Evolutionary conservation across 176 grass and related monocot genomes (phyloP), one percentile per base, ranked within the genome.

Genomic region (Carex scoparia): DNA sequence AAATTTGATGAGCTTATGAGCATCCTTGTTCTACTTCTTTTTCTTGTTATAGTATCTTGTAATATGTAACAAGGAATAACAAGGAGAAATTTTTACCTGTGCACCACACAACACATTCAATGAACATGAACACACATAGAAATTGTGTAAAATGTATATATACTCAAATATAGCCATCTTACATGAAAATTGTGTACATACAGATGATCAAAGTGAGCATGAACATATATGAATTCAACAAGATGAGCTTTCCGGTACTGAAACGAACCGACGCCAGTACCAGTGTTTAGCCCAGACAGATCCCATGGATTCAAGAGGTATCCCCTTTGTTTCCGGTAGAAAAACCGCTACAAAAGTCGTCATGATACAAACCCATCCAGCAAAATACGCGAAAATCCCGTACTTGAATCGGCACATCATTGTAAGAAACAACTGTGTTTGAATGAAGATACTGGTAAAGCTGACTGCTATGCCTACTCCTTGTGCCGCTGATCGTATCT

Each of bases 351-450:
- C 84, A 88, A 97, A 94, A 28, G 63, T 73, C 13, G 92, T 97
- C 92, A 97, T 94, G 56, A 97, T 62, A 12, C 31, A 77, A 57
- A 92, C 87, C 89, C 94, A 97, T 32, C 72, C 89, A 0, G 90
- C 94, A 80, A 88, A 97, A 89, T 80, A 97, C 1, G 87, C 86
- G 61, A 97, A 97, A 23, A 84, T 88, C 48, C 64, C 92, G 19
- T 82, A 88, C 81, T 94, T 97, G 86, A 97, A 90, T 58, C 61
- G 19, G 87, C 94, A 97, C 73, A 97, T 84, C 92, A 94, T 94
- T 78, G 92, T 18, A n/a, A 97, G 90, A 85, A 94, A 97, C 46
- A 85, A 56, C 82, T 97, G 92, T 85, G 90, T 89, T 85, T 94
- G 90, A 61, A 94, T 83, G 89, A 94, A 97, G 37, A 89, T 97